phyloP scores from a whole-genome alignment of 164 flowering plant species.

The Echeveria elegans region DNA sequence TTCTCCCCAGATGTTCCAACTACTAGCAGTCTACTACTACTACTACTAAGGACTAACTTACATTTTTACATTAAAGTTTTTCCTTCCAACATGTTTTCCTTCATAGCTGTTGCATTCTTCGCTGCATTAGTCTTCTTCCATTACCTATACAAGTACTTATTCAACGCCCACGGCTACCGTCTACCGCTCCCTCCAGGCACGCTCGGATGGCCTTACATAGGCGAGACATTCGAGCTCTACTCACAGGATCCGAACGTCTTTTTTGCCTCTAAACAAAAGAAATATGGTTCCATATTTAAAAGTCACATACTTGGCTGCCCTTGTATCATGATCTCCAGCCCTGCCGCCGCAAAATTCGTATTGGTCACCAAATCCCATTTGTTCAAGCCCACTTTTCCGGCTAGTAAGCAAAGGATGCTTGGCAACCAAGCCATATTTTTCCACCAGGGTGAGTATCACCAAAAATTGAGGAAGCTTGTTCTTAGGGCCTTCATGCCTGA shows the following conservation, averaged over 20 bases:
- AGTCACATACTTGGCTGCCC: conserved; percentile 89
- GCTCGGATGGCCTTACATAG: conserved; percentile 87
- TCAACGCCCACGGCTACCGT: conserved; percentile 12
- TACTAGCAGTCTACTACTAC: no score
- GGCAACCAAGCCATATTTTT: conserved; percentile 88
- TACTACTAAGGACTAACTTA: not conserved
- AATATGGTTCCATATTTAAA: conserved; percentile 81
- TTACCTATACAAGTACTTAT: conserved; percentile 15
- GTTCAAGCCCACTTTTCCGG: conserved; percentile 93
- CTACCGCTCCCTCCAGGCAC: conserved; percentile 88
- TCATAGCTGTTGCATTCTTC: not conserved
- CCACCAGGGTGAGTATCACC: conserved; percentile 87
- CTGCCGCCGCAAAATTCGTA: conserved; percentile 79
- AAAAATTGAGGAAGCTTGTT: conserved; percentile 67
- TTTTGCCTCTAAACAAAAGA: conserved; percentile 67
- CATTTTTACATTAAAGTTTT: not conserved
- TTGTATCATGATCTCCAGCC: conserved; percentile 89
- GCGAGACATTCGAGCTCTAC: conserved; percentile 93
- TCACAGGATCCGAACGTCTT: conserved; percentile 87
- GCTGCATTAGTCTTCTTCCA: conserved; percentile 11
- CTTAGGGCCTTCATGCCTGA: conserved; percentile 77
- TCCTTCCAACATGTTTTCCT: not conserved
- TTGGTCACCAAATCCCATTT: conserved; percentile 54
- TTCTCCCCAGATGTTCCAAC: no score
- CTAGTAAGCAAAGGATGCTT: conserved; percentile 90